Evolutionary conservation across 1,139 yeast genomes (phyloP).

Genomic region (Taphrina confusa): DNA sequence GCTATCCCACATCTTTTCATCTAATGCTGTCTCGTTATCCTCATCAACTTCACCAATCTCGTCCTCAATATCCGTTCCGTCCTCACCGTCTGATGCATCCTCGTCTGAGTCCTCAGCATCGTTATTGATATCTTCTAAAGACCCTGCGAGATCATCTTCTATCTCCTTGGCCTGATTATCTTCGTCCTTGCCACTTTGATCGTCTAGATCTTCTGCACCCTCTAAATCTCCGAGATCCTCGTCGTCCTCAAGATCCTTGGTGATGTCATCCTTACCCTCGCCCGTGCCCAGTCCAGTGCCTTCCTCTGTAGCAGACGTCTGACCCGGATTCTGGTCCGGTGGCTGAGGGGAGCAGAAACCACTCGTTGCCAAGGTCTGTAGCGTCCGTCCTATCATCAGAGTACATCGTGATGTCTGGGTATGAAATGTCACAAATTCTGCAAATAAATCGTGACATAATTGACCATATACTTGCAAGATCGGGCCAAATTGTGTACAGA

Average conservation of each 20-base stretch:
- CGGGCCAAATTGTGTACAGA: constrained; percentile 17
- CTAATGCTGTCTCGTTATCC: constrained; percentile 90
- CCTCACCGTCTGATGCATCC: constrained; percentile 73
- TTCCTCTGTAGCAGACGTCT: constrained; percentile 46
- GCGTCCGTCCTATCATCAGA: constrained; percentile 46
- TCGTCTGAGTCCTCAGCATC: constrained; percentile 55
- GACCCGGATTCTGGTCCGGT: constrained; percentile 62
- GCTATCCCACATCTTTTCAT: constrained; percentile 99
- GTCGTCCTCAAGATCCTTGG: constrained; percentile 87
- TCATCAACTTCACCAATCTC: constrained; percentile 88
- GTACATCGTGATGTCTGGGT: constrained; percentile 45
- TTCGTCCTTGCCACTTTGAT: constrained; percentile 52
- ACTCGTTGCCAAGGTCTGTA: constrained; percentile 61
- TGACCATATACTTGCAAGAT: constrained; percentile 2
- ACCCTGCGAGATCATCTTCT: constrained; percentile 97
- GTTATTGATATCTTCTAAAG: constrained; percentile 66
- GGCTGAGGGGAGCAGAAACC: constrained; percentile 94
- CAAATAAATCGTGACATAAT: background rate
- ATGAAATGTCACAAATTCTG: constrained; percentile 6
- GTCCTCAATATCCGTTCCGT: constrained; percentile 80
- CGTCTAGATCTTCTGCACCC: constrained; percentile 59
- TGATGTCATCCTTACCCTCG: constrained; percentile 76
- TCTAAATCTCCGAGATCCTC: constrained; percentile 90
- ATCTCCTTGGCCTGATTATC: constrained; percentile 71
- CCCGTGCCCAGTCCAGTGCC: constrained; percentile 99